Percentiles rank a stretch among this genome's conserved stretches.
Evolutionary conservation across 768 basidiomycete species (phyloP).

Genomic region (Tylopilus sp.): DNA sequence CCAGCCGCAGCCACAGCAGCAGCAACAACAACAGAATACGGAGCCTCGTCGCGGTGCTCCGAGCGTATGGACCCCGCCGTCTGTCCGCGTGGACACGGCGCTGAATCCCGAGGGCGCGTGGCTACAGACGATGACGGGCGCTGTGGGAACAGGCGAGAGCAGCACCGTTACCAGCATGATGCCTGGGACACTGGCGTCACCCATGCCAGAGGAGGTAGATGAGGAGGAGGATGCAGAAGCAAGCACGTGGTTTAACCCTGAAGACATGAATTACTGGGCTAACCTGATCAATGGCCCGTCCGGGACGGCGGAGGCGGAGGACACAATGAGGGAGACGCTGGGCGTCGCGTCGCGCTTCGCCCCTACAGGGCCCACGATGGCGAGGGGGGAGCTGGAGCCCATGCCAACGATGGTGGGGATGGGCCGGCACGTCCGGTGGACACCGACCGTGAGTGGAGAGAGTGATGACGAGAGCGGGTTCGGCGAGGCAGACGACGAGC

Average conservation of each 20-base stretch:
- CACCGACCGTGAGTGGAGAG: slow-evolving; percentile 15
- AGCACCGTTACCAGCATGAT: background rate
- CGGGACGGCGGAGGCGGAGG: slow-evolving; percentile 8
- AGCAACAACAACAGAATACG: no score
- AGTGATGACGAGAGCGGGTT: slow-evolving; percentile 23
- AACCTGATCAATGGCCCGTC: slow-evolving; percentile 22
- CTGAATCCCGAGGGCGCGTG: slow-evolving; percentile 15
- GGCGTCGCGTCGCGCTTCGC: background rate
- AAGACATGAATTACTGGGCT: slow-evolving; percentile 27
- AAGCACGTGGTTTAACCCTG: slow-evolving; percentile 25
- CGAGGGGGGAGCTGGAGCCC: background rate
- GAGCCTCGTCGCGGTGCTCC: slow-evolving; percentile 6
- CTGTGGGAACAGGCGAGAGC: background rate
- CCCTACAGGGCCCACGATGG: background rate
- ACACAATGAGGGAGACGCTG: background rate
- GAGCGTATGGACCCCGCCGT: slow-evolving; percentile 11
- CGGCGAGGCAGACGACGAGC: slow-evolving; percentile 12
- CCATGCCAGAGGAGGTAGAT: slow-evolving; percentile 3
- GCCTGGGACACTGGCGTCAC: slow-evolving; percentile 6
- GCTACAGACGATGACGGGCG: background rate
- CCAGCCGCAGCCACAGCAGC: no score
- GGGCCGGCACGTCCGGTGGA: slow-evolving; percentile 27
- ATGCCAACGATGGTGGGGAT: no score
- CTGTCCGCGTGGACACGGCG: slow-evolving; percentile 11
- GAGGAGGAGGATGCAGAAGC: slow-evolving; percentile 19